Base-by-base conservation (phyloP, 345 rosid genomes). In the Microcos paniculata region DNA sequence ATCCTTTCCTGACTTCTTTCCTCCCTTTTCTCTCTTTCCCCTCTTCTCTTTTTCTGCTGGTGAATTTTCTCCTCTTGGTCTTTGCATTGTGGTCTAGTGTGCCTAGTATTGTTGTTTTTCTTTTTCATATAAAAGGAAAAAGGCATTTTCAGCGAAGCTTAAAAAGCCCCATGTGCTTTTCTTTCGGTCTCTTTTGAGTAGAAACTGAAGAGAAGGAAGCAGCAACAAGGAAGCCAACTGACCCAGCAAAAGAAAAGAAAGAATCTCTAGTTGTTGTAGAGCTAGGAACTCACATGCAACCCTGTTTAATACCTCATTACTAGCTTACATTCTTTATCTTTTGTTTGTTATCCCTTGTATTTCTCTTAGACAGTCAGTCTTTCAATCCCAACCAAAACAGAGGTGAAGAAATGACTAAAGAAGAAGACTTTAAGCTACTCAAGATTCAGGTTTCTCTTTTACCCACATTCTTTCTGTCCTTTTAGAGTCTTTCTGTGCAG, bases 381-480 rank as follows among this genome's bases (percentile, higher is more conserved):
- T 73, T 75, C 77, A 46, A 78, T 65, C 6, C 40, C 6, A 35
- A 35, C 40, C 56, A 48, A 79, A 80, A 81, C 83, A 53, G 11
- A 63, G 59, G 69, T 62, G 73, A 65, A 75, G 82, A 81, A 77
- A 92, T 92, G 97, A 86, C 94, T 80, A 92, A 89, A 89, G 94
- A 88, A 68, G 96, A 91, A 79, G 92, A 91, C 88, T 92, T 89
- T 86, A 92, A 88, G 87, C 89, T 92, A 75, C 87, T 92, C 83
- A 92, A 91, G 89, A 91, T 92, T 84, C 94, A 91, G 94, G 97
- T 91, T 66, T 76, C 73, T 62, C 40, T 65, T 71, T 38, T 55
- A 19, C 19, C 52, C 78, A 67, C 82, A 35, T 82, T 82, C 71
- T 78, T 58, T 35, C n/a, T 74, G 14, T 35, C 62, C 46, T 46